Conservation (phyloP, 306 rosid genomes). For the Vigna unguiculata region DNA sequence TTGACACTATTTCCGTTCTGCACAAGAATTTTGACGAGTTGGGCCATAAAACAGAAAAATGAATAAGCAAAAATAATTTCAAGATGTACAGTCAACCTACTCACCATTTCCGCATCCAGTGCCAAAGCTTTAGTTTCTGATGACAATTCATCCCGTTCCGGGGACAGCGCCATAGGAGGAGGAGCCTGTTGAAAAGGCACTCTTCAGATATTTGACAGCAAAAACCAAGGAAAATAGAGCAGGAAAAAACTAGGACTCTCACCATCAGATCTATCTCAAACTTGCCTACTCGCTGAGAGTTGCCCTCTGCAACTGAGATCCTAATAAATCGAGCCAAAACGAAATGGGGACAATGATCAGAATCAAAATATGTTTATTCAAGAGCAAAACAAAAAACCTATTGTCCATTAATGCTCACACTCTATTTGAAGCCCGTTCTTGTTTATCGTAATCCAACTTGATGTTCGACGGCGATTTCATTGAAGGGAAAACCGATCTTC, state of each 20-base stretch:
- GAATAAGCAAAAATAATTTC: background rate
- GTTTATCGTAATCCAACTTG: constrained; percentile 43
- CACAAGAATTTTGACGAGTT: constrained; percentile 40
- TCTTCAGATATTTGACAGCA: constrained; percentile 44
- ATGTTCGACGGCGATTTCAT: constrained; percentile 26
- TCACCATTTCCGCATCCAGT: constrained; percentile 50
- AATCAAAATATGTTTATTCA: constrained; percentile 8
- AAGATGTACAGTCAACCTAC: constrained; percentile 38
- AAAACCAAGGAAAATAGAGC: constrained; percentile 39
- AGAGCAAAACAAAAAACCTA: background rate
- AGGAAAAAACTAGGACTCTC: constrained; percentile 47
- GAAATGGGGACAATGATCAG: constrained; percentile 24
- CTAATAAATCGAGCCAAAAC: constrained; percentile 48
- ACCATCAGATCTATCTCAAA: constrained; percentile 81
- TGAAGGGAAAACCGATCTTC: constrained; percentile 15
- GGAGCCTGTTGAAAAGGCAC: constrained; percentile 62
- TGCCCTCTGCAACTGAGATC: constrained; percentile 42
- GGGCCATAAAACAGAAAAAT: background rate
- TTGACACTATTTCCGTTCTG: constrained; percentile 48
- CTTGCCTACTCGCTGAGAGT: constrained; percentile 51
- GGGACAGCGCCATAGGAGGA: constrained; percentile 58
- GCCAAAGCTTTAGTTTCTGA: constrained; percentile 46
- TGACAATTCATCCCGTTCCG: constrained; percentile 48
- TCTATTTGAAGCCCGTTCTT: constrained; percentile 46
- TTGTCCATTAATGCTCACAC: constrained; percentile 57